Conservation (phyloP, 441 rosid species). For the Isatis lusitanica region DNA sequence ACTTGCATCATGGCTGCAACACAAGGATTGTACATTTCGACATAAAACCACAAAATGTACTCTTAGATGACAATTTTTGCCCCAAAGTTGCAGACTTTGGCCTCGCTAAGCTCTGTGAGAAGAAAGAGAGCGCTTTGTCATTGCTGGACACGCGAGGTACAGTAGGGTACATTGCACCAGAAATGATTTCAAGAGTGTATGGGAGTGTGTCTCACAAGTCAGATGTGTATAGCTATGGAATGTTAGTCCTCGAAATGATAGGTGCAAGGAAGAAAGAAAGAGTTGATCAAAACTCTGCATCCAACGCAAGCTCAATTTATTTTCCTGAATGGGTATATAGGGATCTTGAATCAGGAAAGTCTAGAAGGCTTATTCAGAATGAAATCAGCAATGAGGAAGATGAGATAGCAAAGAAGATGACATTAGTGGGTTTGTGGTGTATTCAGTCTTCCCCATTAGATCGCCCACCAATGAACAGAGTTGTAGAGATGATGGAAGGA, state of each 20-base stretch:
- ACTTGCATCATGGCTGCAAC: background rate
- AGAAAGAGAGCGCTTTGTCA: background rate
- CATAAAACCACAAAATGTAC: background rate
- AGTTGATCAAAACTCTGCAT: background rate
- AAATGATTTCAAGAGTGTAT: slow-evolving; percentile 30
- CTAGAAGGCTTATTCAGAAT: background rate
- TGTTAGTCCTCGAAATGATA: slow-evolving; percentile 41
- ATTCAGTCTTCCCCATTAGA: slow-evolving; percentile 39
- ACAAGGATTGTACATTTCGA: slow-evolving; percentile 2
- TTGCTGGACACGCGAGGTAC: background rate
- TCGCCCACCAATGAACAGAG: slow-evolving; percentile 42
- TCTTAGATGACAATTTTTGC: background rate
- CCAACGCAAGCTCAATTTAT: slow-evolving; percentile 18
- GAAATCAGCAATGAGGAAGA: slow-evolving; percentile 33
- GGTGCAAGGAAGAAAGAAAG: slow-evolving; percentile 31
- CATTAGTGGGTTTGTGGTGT: slow-evolving; percentile 46
- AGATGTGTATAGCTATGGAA: slow-evolving; percentile 41
- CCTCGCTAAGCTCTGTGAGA: background rate
- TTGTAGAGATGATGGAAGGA: slow-evolving; percentile 41
- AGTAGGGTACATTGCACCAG: slow-evolving; percentile 36
- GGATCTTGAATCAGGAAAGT: slow-evolving; percentile 20
- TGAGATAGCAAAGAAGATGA: slow-evolving; percentile 39
- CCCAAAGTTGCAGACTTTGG: background rate
- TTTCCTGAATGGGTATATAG: slow-evolving; percentile 37
- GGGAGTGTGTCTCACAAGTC: slow-evolving; percentile 31